Percentiles rank a stretch among this genome's conserved stretches.
Conservation (phyloP, 371 early-diverging fungal species). For the Apophysomyces trapeziformis region DNA sequence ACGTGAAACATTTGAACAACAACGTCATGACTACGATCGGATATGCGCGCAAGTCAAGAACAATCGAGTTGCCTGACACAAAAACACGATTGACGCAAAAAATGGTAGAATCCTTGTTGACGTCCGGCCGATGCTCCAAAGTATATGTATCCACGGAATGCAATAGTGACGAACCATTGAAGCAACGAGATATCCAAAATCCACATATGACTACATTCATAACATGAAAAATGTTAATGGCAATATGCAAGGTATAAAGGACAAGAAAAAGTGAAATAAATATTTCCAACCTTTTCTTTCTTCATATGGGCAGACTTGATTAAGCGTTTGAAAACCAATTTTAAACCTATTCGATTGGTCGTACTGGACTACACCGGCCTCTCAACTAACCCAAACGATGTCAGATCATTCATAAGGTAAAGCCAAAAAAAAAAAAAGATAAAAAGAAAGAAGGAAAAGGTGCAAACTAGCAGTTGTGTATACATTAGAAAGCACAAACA, state of each 20-base stretch:
- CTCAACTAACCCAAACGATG: constrained; percentile 5
- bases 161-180: constrained; percentile 4
- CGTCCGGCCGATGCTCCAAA: constrained; percentile 6
- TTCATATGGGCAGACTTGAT: constrained; percentile 6
- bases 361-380: constrained; percentile 6
- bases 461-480: background rate
- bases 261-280: constrained; percentile 4
- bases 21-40: constrained; percentile 10
- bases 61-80: background rate
- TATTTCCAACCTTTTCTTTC: constrained; percentile 1
- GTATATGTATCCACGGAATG: constrained; percentile 4
- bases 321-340: constrained; percentile 2
- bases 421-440: background rate
- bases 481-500: background rate
- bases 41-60: constrained; percentile 11
- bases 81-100: constrained; percentile 4
- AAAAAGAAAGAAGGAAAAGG: constrained; percentile 8
- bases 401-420: constrained; percentile 10
- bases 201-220: background rate
- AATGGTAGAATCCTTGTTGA: constrained; percentile 1
- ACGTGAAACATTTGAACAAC: too few species aligned
- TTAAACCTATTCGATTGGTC: constrained; percentile 11
- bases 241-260: constrained; percentile 3
- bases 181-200: constrained; percentile 2
- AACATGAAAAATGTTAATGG: constrained; percentile 1